phyloP scores from a whole-genome alignment of 2,329 filamentous ascomycete species.

The Talaromyces sp. region DNA sequence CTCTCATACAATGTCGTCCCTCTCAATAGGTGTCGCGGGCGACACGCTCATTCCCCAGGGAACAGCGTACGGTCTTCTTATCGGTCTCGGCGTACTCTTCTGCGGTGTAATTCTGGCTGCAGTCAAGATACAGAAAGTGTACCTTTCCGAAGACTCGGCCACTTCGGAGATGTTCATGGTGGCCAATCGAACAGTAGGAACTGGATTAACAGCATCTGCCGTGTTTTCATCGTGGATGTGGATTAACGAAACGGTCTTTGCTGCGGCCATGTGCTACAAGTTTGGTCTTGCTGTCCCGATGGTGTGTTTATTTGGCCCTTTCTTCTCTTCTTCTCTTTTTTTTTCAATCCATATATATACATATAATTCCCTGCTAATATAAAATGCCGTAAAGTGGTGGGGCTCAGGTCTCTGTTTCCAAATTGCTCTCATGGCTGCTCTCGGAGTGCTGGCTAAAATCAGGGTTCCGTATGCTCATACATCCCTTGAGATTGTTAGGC shows the following conservation, averaged over 20 bases:
- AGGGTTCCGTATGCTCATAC: conserved; percentile 50
- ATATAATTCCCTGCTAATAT: background rate
- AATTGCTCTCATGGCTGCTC: conserved; percentile 47
- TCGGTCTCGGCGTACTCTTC: conserved; percentile 47
- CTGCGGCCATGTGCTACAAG: conserved; percentile 29
- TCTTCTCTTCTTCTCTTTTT: background rate
- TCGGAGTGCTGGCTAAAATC: conserved; percentile 48
- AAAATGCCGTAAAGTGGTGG: conserved; percentile 25
- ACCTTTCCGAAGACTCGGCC: conserved; percentile 39
- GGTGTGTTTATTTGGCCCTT: conserved; percentile 15
- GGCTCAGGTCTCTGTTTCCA: conserved; percentile 42
- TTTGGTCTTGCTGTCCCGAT: conserved; percentile 33
- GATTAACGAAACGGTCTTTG: conserved; percentile 35
- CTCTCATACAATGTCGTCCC: background rate
- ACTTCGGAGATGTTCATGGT: conserved; percentile 43
- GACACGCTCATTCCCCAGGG: conserved; percentile 28
- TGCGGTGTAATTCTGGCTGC: conserved; percentile 45
- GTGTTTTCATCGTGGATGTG: conserved; percentile 38
- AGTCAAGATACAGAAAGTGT: conserved; percentile 43
- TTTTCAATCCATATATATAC: no score
- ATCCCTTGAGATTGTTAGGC: conserved; percentile 47
- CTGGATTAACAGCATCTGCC: conserved; percentile 32
- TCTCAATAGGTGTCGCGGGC: background rate
- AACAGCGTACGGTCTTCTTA: conserved; percentile 44
- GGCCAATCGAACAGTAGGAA: conserved; percentile 33